phyloP scores from a whole-genome alignment of 139 green algal species.

The Coelastrella sp. region DNA sequence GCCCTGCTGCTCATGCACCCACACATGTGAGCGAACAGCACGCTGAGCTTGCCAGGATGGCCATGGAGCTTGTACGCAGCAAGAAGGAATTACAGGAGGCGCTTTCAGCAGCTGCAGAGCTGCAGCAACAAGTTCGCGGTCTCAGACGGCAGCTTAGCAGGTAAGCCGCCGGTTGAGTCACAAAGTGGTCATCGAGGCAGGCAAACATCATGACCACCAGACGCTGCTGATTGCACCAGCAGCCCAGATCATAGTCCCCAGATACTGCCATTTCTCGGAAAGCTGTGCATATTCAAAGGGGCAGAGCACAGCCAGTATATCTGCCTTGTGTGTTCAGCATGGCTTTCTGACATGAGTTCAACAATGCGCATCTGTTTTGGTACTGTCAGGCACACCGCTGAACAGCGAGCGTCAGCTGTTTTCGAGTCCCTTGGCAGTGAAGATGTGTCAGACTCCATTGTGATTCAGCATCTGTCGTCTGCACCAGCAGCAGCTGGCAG shows the following conservation, averaged over 20 bases:
- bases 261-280: too few species aligned
- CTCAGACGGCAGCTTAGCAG: background rate
- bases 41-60: background rate
- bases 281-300: too few species aligned
- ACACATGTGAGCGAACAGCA: background rate
- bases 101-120: conserved; percentile 15
- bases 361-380: too few species aligned
- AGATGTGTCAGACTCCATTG: background rate
- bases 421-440: background rate
- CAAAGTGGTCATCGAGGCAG: too few species aligned
- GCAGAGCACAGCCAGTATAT: too few species aligned
- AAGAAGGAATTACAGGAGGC: conserved; percentile 19
- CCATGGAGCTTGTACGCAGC: conserved; percentile 14
- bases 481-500: background rate
- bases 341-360: too few species aligned
- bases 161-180: background rate
- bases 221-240: too few species aligned
- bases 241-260: too few species aligned
- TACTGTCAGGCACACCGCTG: background rate
- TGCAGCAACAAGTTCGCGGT: background rate
- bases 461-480: background rate
- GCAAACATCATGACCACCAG: too few species aligned
- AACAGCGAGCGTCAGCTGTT: background rate
- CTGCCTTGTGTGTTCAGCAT: too few species aligned
- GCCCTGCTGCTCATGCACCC: background rate